These are phyloP conservation scores for Trypanosoma boissoni DNA, from an alignment of 208 protist species.

Conservation along the genomic window DNA sequence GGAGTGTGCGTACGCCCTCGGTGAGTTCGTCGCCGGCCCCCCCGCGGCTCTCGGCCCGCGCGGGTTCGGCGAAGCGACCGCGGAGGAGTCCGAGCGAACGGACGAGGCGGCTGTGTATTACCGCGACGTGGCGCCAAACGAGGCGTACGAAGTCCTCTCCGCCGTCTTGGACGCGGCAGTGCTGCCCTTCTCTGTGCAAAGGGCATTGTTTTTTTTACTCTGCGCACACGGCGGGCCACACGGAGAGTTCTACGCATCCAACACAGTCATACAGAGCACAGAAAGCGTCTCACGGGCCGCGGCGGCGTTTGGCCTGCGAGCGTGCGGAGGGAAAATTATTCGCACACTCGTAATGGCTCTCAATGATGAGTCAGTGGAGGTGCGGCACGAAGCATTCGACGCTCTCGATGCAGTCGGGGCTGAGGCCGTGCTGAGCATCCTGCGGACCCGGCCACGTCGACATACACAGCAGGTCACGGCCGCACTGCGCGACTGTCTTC, in stretches of 20 bases:
- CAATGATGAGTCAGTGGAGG: slow-evolving; percentile 48
- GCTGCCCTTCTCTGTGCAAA: slow-evolving; percentile 45
- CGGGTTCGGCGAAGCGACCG: too few species aligned
- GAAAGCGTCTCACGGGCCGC: slow-evolving; percentile 32
- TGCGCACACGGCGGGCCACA: slow-evolving; percentile 60
- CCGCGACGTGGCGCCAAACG: slow-evolving; percentile 29
- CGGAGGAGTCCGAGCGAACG: neutral
- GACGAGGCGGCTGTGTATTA: slow-evolving; percentile 50
- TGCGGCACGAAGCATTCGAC: slow-evolving; percentile 56
- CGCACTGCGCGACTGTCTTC: slow-evolving; percentile 58
- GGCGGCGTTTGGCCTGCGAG: slow-evolving; percentile 59
- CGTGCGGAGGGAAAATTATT: slow-evolving; percentile 50
- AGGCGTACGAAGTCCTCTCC: slow-evolving; percentile 49
- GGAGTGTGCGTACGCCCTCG: slow-evolving; percentile 52
- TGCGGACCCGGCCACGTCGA: slow-evolving; percentile 33
- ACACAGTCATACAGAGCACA: slow-evolving; percentile 45
- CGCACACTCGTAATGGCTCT: slow-evolving; percentile 56
- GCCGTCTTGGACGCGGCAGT: slow-evolving; percentile 39
- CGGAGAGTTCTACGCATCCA: slow-evolving; percentile 57
- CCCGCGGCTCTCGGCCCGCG: too few species aligned
- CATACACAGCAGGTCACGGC: slow-evolving; percentile 47
- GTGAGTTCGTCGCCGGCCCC: slow-evolving; percentile 6
- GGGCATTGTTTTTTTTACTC: slow-evolving; percentile 51
- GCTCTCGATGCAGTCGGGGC: slow-evolving; percentile 44
- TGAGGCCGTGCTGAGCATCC: slow-evolving; percentile 28